Base-by-base conservation (phyloP, 2,329 filamentous ascomycete species). In the Periglandula ipomoeae region DNA sequence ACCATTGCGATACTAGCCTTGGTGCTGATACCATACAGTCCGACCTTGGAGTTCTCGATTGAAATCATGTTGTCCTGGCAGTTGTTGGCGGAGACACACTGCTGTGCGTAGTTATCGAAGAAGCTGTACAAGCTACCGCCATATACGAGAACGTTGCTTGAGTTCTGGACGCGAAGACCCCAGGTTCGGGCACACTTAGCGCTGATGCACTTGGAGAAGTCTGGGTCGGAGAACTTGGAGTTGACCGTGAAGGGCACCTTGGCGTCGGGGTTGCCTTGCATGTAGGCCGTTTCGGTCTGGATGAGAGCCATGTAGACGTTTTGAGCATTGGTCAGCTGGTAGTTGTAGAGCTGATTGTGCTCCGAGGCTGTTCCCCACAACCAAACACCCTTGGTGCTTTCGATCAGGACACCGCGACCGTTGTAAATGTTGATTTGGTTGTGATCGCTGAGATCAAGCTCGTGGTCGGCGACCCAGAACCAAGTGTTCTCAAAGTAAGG, bases 381-480 rank as follows among this genome's bases (percentile, higher is more conserved):
- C 89, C 89, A 95, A 46, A 85, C 81, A 6, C 85, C 84, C 61
- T 85, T 74, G 44, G 74, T 70, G 44, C 80, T 87, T 70, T 95
- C 87, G 57, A 95, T 80, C 42, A 82, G 75, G 55, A 95, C 78
- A 58, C 89, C 90, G 53, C 89, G 87, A 43, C 89, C 89, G 64
- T 87, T 94, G 78, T 85, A 95, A 60, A 95, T 81, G 69, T 87
- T 84, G 65, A 93, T 85, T 66, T 93, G 86, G 62, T 84, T 80
- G 65, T 87, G 79, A 59, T 85, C 83, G 8, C 67, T 55, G 11
- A 81, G 75, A 64, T 95, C 90, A 22, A 95, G 83, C 62, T 94
- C 87, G 71, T 95, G 89, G 64, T 95, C 89, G 3, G 89, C 82
- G 42, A 89, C 85, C 89, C 89, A 95, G 66, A 87, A 84, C 87